Base-by-base conservation (phyloP, 148 eudicot genomes). In the Hydrangea macrophylla region DNA sequence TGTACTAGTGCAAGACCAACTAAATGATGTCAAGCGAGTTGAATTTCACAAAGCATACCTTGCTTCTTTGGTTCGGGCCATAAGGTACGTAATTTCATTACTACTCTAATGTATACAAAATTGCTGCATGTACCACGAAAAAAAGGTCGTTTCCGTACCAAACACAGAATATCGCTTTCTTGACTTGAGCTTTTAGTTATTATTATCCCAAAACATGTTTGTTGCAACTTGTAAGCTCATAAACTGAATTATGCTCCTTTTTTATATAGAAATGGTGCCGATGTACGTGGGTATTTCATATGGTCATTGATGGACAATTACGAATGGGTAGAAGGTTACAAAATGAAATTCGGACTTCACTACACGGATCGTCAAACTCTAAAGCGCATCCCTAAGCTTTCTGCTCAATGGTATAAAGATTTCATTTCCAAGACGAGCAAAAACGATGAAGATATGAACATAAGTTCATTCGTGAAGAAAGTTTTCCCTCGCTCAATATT, bases 261-360 rank as follows among this genome's bases (percentile, higher is more conserved):
- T 7, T 7, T 72, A 30, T 20, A 27, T 2, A 73, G 76, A 31
- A 50, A 58, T 62, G 90, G 92, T 37, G 90, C 90, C 7, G 79
- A 82, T 48, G 96, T 90, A 20, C 76, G 85, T 17, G 90, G 92
- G 13, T 90, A 87, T 55, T 83, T 87, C 53, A 62, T 76, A 64
- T 85, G 96, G 92, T 74, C 82, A 27, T 80, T 90, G 70, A 78
- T 87, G 85, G 88, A 87, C 62, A 73, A 81, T 65, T 80, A 85
- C 37, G 92, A 90, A 33, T 81, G 90, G 92, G 23, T 67, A 24
- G 20, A 53, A 10, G 92, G 96, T n/a, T 85, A 85, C 40, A 3
- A 17, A 7, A n/a, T 58, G 1, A 70, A 73, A 32, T 83, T 84
- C 18, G 92, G 92, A 6, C 69, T 89, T 28, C 80, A 83, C 60